Evolutionary conservation across 2,329 filamentous ascomycete species (phyloP), one percentile per base, ranked within the genome.

Genomic region (Alternaria burnsii): DNA sequence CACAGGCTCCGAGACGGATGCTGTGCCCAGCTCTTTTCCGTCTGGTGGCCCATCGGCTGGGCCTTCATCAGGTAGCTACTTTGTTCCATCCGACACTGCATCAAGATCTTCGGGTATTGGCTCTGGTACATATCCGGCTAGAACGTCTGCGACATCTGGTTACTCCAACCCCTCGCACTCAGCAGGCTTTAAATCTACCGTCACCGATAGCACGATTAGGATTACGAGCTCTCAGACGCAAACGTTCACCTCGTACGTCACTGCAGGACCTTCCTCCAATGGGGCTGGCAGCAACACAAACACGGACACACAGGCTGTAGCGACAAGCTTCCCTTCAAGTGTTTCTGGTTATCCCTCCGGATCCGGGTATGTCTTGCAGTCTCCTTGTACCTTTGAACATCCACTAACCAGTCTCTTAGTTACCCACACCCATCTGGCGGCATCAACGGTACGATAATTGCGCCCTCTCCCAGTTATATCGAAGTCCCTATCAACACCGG

Each of bases 211-310:
- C 53, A 73, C 70, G 55, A 69, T 63, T 63, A 62, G 60, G 26
- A 62, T 74, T 52, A 74, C 70, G 52, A 74, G 68, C 65, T 63
- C 67, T 59, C 43, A 71, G 58, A 73, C 67, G 32, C 59, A 67
- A 32, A 66, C 67, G 3, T 47, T 63, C 43, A 73, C 68, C 9
- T 74, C 66, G 24, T 63, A 69, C 50, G 48, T 70, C 34, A 72
- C 69, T 5, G 22, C 58, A 28, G 60, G 55, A 3, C 47, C 61
- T 47, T 40, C 59, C 16, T 52, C 61, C 12, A 59, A 55, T 52
- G 48, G 51, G 22, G 50, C 58, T 26, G 32, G 28, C 43, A 60
- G 61, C 20, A 58, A 55, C 28, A 68, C 63, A 22, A 56, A 59
- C 20, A 67, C 68, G 6, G 59, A 67, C 3, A 67, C 63, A n/a